Conservation (phyloP, 2,329 filamentous ascomycete species). For the Aphanoascus verrucosus region DNA sequence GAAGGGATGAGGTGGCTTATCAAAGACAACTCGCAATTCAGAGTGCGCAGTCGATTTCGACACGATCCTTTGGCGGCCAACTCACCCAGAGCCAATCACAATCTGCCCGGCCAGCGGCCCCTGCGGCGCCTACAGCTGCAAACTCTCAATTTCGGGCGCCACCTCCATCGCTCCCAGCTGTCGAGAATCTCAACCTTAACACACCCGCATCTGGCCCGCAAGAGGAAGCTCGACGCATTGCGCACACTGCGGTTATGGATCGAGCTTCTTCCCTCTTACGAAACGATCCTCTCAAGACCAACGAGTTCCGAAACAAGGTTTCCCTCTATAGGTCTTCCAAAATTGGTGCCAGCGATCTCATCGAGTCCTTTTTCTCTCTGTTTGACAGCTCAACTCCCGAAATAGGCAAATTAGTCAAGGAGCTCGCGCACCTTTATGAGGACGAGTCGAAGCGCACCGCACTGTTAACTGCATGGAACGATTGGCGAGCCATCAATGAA, state of each 20-base stretch:
- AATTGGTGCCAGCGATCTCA: conserved; percentile 63
- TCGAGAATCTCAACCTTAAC: conserved; percentile 44
- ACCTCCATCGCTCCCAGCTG: conserved; percentile 27
- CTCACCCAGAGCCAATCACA: conserved; percentile 48
- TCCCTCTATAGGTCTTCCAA: conserved; percentile 62
- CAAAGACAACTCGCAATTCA: conserved; percentile 88
- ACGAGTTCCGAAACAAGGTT: conserved; percentile 66
- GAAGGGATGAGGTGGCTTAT: conserved; percentile 79
- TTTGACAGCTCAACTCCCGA: conserved; percentile 74
- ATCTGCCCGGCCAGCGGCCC: conserved; percentile 38
- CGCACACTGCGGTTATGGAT: conserved; percentile 76
- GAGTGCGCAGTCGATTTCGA: conserved; percentile 68
- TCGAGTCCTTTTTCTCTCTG: conserved; percentile 77
- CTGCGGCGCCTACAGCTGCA: conserved; percentile 25
- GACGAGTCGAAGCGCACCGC: conserved; percentile 61
- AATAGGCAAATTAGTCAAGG: conserved; percentile 78
- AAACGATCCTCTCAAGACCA: conserved; percentile 64
- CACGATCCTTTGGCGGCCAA: conserved; percentile 74
- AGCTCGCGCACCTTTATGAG: conserved; percentile 87
- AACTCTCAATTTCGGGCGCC: conserved; percentile 21
- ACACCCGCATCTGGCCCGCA: conserved; percentile 47
- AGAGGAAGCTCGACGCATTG: conserved; percentile 67
- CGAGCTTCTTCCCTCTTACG: conserved; percentile 70
- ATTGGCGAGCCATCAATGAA: conserved; percentile 92
- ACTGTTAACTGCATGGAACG: conserved; percentile 77